Conservation (phyloP, 1,139 yeast genomes). For the Spathaspora jeffriesii region DNA sequence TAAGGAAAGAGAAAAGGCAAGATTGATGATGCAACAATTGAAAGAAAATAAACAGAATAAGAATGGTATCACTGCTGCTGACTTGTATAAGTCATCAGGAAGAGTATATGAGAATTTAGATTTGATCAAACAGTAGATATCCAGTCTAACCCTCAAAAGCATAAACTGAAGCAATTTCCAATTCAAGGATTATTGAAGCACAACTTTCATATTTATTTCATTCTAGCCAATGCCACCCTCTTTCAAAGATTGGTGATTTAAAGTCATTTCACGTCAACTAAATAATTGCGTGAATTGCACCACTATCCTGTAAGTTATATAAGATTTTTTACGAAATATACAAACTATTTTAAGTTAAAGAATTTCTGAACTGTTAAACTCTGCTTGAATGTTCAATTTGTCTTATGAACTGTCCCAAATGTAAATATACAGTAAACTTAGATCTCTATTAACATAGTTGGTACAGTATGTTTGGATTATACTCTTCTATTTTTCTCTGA, state of each 20-base stretch:
- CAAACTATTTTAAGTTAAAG: background rate
- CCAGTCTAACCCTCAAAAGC: background rate
- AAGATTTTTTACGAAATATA: background rate
- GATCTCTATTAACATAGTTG: too few species aligned
- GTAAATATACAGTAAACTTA: too few species aligned
- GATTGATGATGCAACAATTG: conserved; percentile 48
- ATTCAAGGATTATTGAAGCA: background rate
- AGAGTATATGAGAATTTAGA: conserved; percentile 47
- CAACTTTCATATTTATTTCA: background rate
- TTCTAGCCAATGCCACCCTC: background rate
- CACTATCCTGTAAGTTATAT: conserved; percentile 2
- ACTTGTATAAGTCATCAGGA: conserved; percentile 46
- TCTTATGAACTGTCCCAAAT: too few species aligned
- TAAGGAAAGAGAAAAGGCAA: conserved; percentile 49
- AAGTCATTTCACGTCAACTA: background rate
- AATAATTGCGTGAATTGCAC: background rate
- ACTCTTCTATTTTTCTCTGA: too few species aligned
- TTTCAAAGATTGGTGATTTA: background rate
- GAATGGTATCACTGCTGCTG: conserved; percentile 44
- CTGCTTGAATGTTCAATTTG: too few species aligned
- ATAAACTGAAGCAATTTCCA: background rate
- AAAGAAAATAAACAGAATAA: conserved; percentile 42
- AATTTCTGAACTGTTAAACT: background rate
- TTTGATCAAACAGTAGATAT: conserved; percentile 27
- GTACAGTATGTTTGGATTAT: too few species aligned